A percentile compares a stretch with the other conserved stretches of the same genome.
Evolutionary conservation across 768 basidiomycete genomes (phyloP).

Genomic region (Piloderma croceum): DNA sequence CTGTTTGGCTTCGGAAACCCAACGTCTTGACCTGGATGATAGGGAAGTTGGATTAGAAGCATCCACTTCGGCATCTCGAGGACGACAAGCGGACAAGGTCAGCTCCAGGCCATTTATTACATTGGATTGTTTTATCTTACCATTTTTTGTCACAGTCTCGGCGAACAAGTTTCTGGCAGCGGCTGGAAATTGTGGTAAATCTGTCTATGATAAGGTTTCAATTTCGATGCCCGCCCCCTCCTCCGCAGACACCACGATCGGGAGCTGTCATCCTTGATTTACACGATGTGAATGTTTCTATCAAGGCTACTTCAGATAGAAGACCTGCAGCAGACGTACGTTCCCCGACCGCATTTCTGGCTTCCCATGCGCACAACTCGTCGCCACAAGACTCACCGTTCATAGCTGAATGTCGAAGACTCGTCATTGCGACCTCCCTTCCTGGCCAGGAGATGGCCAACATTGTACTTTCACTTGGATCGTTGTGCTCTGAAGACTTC

Average conservation of each 20-base stretch:
- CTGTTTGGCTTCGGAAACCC: too few species aligned
- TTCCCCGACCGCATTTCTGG: slow-evolving; percentile 26
- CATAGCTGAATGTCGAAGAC: slow-evolving; percentile 37
- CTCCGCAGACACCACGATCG: slow-evolving; percentile 44
- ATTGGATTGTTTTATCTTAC: too few species aligned
- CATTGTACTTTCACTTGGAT: slow-evolving; percentile 47
- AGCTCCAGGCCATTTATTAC: too few species aligned
- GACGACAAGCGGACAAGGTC: too few species aligned
- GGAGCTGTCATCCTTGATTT: slow-evolving; percentile 65
- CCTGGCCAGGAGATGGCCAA: slow-evolving; percentile 35
- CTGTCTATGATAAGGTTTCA: slow-evolving; percentile 62
- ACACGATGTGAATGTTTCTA: slow-evolving; percentile 42
- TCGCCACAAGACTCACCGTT: slow-evolving; percentile 23
- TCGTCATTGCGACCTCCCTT: slow-evolving; percentile 46
- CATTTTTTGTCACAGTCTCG: too few species aligned
- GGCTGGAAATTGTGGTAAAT: slow-evolving; percentile 29
- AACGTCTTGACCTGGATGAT: too few species aligned
- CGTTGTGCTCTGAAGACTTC: slow-evolving; percentile 22
- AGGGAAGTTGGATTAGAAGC: too few species aligned
- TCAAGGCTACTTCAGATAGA: too few species aligned
- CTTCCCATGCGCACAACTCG: slow-evolving; percentile 5
- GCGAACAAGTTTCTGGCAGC: slow-evolving; percentile 4
- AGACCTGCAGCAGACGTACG: too few species aligned
- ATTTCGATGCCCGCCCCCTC: slow-evolving; percentile 60
- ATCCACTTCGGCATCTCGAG: too few species aligned